phyloP scores from a whole-genome alignment of 2,329 filamentous ascomycete species.

The Fusarium luffae region DNA sequence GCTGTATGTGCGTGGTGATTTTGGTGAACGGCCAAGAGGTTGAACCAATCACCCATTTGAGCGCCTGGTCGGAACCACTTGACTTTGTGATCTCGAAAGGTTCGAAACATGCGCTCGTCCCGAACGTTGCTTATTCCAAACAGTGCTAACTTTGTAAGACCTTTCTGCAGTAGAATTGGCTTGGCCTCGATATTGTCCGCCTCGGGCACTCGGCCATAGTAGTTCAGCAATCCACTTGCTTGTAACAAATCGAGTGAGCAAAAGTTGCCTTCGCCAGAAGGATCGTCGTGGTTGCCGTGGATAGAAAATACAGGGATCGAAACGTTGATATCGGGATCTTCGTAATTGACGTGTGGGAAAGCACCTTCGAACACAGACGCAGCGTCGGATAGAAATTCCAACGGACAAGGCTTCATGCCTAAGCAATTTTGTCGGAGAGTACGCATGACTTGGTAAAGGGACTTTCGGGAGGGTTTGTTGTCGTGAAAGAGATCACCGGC shows the following conservation, averaged over 20 bases:
- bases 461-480: constrained; percentile 94
- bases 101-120: constrained; percentile 93
- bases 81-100: constrained; percentile 91
- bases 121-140: constrained; percentile 97
- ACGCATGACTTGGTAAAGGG: constrained; percentile 97
- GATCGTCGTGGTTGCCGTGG: constrained; percentile 98
- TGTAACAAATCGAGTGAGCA: constrained; percentile 93
- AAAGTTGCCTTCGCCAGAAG: constrained; percentile 92
- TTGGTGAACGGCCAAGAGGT: constrained; percentile 93
- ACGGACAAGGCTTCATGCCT: constrained; percentile 93
- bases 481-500: constrained; percentile 97
- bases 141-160: constrained; percentile 88
- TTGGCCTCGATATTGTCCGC: constrained; percentile 96
- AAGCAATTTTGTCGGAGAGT: constrained; percentile 93
- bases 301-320: constrained; percentile 98
- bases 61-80: constrained; percentile 88
- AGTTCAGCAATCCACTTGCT: constrained; percentile 91
- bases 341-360: constrained; percentile 96
- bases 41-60: constrained; percentile 92
- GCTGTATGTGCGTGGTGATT: constrained; percentile 94
- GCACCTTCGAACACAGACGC: constrained; percentile 90
- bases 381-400: constrained; percentile 94
- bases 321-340: constrained; percentile 96
- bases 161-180: constrained; percentile 92
- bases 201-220: constrained; percentile 91